A percentile compares a stretch with the other conserved stretches of the same genome.
phyloP scores from a whole-genome alignment of 495 filamentous ascomycete genomes.

The Lichenothelia convexa region DNA sequence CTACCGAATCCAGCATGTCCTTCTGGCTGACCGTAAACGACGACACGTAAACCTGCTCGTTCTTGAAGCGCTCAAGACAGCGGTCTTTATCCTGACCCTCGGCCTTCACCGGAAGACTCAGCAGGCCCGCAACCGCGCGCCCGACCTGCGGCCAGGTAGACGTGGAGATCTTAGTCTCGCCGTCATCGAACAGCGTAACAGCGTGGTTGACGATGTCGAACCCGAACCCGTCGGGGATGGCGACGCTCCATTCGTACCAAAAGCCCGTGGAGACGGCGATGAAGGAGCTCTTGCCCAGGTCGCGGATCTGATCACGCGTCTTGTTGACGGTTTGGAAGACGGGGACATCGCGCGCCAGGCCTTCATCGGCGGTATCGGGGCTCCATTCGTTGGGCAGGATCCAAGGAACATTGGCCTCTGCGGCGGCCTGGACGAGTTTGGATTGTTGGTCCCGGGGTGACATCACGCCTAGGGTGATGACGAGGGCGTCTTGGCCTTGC shows the following conservation, averaged over 20 bases:
- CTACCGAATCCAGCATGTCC: slow-evolving; percentile 28
- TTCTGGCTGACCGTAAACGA: slow-evolving; percentile 29
- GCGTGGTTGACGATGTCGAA: slow-evolving; percentile 25
- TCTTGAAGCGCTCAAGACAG: slow-evolving; percentile 19
- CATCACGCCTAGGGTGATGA: slow-evolving; percentile 35
- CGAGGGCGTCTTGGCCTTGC: slow-evolving; percentile 34
- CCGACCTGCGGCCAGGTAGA: slow-evolving; percentile 28
- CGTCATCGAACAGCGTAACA: slow-evolving; percentile 31
- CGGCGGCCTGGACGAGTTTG: slow-evolving; percentile 39
- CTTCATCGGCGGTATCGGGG: slow-evolving; percentile 21
- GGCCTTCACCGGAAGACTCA: slow-evolving; percentile 1
- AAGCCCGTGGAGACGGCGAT: slow-evolving; percentile 29
- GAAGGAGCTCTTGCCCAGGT: slow-evolving; percentile 29
- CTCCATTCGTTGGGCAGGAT: slow-evolving; percentile 44
- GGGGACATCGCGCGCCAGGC: slow-evolving; percentile 20
- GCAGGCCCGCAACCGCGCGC: slow-evolving; percentile 21
- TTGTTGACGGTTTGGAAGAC: slow-evolving; percentile 4
- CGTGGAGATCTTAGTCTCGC: slow-evolving; percentile 21
- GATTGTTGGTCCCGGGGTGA: slow-evolving; percentile 25
- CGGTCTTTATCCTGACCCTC: not conserved
- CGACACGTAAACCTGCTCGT: slow-evolving; percentile 22
- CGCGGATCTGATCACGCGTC: slow-evolving; percentile 21
- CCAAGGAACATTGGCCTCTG: slow-evolving; percentile 38
- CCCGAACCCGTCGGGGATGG: slow-evolving; percentile 19
- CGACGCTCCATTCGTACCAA: slow-evolving; percentile 37